Evolutionary conservation across 2,329 filamentous ascomycete species (phyloP).

Genomic region (Botrytis sinoallii): DNA sequence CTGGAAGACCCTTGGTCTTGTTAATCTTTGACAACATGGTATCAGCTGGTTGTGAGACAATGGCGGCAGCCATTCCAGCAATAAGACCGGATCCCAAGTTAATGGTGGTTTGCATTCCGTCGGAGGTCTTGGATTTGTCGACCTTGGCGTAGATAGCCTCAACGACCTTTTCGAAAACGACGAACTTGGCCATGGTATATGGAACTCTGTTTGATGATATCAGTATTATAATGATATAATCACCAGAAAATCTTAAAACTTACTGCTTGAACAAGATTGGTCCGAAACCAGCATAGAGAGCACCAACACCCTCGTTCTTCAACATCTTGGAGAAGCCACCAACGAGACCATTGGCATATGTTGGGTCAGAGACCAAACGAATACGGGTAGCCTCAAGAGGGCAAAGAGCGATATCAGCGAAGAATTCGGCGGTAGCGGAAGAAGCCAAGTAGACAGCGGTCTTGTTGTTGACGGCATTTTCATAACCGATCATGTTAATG

Average conservation of each 20-base stretch:
- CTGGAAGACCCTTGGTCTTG: constrained; percentile 85
- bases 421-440: constrained; percentile 63
- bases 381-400: constrained; percentile 92
- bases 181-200: constrained; percentile 95
- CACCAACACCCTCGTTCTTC: constrained; percentile 76
- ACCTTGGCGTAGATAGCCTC: constrained; percentile 66
- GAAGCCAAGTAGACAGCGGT: constrained; percentile 78
- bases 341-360: constrained; percentile 76
- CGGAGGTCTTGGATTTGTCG: constrained; percentile 69
- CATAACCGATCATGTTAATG: constrained; percentile 76
- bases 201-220: constrained; percentile 56
- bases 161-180: constrained; percentile 85
- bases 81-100: constrained; percentile 78
- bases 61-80: constrained; percentile 80
- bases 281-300: constrained; percentile 90
- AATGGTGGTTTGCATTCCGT: constrained; percentile 69
- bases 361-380: constrained; percentile 84
- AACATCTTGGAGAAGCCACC: constrained; percentile 80
- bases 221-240: background rate
- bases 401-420: constrained; percentile 80
- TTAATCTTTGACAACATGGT: constrained; percentile 96
- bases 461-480: constrained; percentile 74
- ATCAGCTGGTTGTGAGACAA: constrained; percentile 86
- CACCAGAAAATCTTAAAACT: constrained; percentile 35
- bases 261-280: constrained; percentile 81